Evolutionary conservation across 2,329 filamentous ascomycete genomes (phyloP).

Genomic region (Thelonectria olida): DNA sequence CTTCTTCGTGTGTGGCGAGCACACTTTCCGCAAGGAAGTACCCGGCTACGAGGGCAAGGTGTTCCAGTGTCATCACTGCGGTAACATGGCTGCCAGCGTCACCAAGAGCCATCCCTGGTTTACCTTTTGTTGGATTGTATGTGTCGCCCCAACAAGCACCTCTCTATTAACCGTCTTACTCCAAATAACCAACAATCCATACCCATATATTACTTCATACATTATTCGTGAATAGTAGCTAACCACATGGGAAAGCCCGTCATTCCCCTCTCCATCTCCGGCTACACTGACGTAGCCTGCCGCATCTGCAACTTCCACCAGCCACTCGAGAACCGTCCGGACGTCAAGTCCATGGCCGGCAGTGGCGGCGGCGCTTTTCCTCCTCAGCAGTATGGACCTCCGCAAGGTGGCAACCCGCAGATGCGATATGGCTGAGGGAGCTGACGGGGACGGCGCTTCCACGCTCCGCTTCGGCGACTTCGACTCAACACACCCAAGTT

Average conservation of each 20-base stretch:
- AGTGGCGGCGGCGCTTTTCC: constrained; percentile 48
- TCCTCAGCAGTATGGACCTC: constrained; percentile 45
- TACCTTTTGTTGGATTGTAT: constrained; percentile 79
- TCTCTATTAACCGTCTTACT: neutral
- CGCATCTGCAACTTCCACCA: constrained; percentile 81
- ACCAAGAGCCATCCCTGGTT: constrained; percentile 77
- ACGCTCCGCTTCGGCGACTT: neutral
- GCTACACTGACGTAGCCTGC: constrained; percentile 76
- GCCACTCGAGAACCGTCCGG: constrained; percentile 65
- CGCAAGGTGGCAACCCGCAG: constrained; percentile 40
- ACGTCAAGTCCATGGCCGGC: constrained; percentile 62
- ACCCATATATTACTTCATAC: too few species aligned
- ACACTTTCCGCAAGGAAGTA: constrained; percentile 68
- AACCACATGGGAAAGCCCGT: constrained; percentile 61
- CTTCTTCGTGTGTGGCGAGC: constrained; percentile 69
- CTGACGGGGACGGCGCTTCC: neutral
- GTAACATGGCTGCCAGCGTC: constrained; percentile 69
- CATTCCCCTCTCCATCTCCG: constrained; percentile 74
- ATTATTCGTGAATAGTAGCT: constrained; percentile 24
- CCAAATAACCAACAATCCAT: neutral
- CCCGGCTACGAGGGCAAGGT: constrained; percentile 69
- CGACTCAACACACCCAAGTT: neutral
- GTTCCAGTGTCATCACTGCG: constrained; percentile 73
- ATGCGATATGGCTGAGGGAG: constrained; percentile 41
- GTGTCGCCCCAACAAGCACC: constrained; percentile 37